A percentile compares a stretch with the other conserved stretches of the same genome.
Conservation (phyloP, 2,329 filamentous ascomycete species). For the Fusarium austroafricanum region DNA sequence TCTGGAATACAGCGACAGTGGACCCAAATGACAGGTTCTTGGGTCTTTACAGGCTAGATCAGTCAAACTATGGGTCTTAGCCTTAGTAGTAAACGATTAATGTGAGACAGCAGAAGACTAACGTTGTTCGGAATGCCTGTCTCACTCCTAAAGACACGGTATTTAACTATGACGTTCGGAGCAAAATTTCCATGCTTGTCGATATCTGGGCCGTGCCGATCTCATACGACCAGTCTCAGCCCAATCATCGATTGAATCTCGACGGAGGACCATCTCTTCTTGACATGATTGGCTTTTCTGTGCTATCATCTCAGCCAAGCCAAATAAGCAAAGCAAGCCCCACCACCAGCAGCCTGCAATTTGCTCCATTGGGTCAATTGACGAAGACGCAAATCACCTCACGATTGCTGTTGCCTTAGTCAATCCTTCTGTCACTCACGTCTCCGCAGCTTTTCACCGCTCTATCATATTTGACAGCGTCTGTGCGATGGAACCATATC, state of each 20-base stretch:
- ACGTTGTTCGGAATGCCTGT: background rate
- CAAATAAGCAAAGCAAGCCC: background rate
- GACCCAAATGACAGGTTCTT: background rate
- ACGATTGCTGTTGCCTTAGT: background rate
- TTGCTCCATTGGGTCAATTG: background rate
- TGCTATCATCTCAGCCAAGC: background rate
- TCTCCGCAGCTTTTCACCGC: background rate
- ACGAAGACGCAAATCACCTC: background rate
- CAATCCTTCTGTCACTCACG: background rate
- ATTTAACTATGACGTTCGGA: no score
- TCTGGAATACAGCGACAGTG: background rate
- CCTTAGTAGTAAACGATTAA: background rate
- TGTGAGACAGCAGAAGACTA: background rate
- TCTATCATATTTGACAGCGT: background rate
- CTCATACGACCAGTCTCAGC: no score
- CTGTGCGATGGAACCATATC: background rate
- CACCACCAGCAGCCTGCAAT: background rate
- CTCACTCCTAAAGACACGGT: background rate
- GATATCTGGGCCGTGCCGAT: no score
- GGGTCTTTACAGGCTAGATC: background rate
- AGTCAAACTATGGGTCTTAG: background rate
- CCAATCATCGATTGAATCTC: no score
- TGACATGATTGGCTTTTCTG: no score
- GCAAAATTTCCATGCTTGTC: no score
- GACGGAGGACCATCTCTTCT: no score